Conservation (phyloP, 2,329 filamentous ascomycete species). For the Coniochaeta sp. region DNA sequence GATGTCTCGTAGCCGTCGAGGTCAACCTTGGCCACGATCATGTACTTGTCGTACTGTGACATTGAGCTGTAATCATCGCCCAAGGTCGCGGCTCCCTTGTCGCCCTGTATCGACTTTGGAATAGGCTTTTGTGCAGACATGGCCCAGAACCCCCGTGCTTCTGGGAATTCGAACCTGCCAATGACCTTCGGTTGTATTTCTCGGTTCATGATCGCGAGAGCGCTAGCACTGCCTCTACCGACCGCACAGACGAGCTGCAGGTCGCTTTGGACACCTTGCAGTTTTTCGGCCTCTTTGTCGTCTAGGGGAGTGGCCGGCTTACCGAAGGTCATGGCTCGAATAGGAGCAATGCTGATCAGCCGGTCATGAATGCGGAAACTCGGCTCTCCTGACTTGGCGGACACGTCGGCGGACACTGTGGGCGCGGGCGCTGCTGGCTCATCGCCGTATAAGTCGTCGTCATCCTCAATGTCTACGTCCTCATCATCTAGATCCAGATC, state of each 20-base stretch:
- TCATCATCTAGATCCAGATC: slow-evolving; percentile 54
- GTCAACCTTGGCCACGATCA: slow-evolving; percentile 72
- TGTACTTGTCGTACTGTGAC: slow-evolving; percentile 65
- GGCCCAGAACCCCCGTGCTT: slow-evolving; percentile 74
- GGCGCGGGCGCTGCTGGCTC: slow-evolving; percentile 32
- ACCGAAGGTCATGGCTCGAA: slow-evolving; percentile 67
- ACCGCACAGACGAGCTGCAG: slow-evolving; percentile 53
- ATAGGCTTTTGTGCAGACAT: slow-evolving; percentile 61
- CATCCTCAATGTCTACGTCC: slow-evolving; percentile 30
- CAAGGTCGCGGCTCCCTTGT: slow-evolving; percentile 40
- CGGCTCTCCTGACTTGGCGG: slow-evolving; percentile 53
- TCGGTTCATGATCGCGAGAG: slow-evolving; percentile 69
- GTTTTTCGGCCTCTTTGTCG: slow-evolving; percentile 33
- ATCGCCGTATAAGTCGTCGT: slow-evolving; percentile 59
- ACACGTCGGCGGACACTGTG: slow-evolving; percentile 26
- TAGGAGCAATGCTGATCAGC: slow-evolving; percentile 70
- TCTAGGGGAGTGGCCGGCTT: slow-evolving; percentile 36
- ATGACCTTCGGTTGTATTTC: slow-evolving; percentile 68
- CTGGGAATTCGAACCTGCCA: slow-evolving; percentile 63
- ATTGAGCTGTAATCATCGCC: slow-evolving; percentile 49
- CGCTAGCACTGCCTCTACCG: slow-evolving; percentile 58
- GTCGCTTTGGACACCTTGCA: slow-evolving; percentile 43
- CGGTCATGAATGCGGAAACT: slow-evolving; percentile 70
- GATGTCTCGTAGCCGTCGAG: slow-evolving; percentile 67
- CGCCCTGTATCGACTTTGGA: slow-evolving; percentile 49